Percentiles rank a stretch among this genome's conserved stretches.
These are phyloP conservation scores for Torrubiella hemipterigena DNA, from an alignment of 2,329 filamentous ascomycete genomes.

Conservation along the genomic window DNA sequence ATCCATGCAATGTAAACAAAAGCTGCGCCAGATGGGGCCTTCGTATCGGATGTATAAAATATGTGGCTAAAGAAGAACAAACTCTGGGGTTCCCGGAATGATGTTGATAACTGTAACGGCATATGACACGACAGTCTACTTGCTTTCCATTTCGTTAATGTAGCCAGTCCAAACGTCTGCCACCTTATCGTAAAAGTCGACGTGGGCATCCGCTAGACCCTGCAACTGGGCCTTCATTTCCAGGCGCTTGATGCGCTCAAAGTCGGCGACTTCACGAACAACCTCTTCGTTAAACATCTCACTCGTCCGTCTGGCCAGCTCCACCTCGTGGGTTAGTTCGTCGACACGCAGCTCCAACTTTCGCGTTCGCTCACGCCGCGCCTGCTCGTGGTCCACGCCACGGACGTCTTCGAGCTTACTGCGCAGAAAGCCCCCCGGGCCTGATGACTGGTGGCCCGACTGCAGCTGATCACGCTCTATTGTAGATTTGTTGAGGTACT, in stretches of 20 bases:
- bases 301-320: slow-evolving; percentile 72
- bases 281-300: slow-evolving; percentile 96
- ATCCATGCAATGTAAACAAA: no score
- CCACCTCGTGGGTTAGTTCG: slow-evolving; percentile 79
- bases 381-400: slow-evolving; percentile 91
- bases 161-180: slow-evolving; percentile 82
- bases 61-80: no score
- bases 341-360: slow-evolving; percentile 90
- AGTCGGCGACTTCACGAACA: slow-evolving; percentile 82
- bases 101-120: no score
- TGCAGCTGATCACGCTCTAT: slow-evolving; percentile 71
- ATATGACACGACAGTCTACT: no score
- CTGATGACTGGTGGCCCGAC: slow-evolving; percentile 51
- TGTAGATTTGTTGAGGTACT: slow-evolving; percentile 87
- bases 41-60: no score
- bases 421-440: slow-evolving; percentile 76
- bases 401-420: slow-evolving; percentile 94
- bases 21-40: no score
- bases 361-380: slow-evolving; percentile 71
- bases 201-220: slow-evolving; percentile 70
- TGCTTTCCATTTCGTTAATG: slow-evolving; percentile 79
- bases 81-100: no score
- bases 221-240: slow-evolving; percentile 87
- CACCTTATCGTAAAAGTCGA: slow-evolving; percentile 73
- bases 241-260: slow-evolving; percentile 89